Conservation (phyloP, 2,329 filamentous ascomycete genomes). For the Trichoderma sp. region DNA sequence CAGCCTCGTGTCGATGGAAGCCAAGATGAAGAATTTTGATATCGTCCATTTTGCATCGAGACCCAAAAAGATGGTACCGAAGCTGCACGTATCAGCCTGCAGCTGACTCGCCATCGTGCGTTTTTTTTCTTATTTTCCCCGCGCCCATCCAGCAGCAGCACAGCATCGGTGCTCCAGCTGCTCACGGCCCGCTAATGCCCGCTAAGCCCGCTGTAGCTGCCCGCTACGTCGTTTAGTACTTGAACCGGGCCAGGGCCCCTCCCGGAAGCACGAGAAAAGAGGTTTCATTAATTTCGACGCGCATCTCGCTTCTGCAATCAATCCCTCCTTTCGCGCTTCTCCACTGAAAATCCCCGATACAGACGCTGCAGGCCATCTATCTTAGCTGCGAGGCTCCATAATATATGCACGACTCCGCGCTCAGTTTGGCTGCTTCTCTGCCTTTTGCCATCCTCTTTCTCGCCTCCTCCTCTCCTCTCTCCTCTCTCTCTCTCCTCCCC, state of each 20-base stretch:
- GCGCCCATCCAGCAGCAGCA: not conserved
- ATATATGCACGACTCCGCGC: not conserved
- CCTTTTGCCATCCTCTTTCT: slow-evolving; percentile 25
- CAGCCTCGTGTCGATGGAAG: not conserved
- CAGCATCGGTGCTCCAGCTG: not conserved
- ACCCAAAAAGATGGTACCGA: not conserved
- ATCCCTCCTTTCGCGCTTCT: slow-evolving; percentile 6
- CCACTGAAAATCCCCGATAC: slow-evolving; percentile 6
- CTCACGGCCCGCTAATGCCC: not conserved
- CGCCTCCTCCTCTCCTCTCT: slow-evolving; percentile 29
- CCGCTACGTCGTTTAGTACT: not conserved
- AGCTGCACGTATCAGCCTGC: not conserved
- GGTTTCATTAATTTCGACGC: slow-evolving; percentile 20
- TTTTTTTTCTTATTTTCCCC: slow-evolving; percentile 4
- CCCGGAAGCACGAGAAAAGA: no score
- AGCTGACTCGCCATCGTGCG: not conserved
- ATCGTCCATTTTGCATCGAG: no score
- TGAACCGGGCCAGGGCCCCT: slow-evolving; percentile 16
- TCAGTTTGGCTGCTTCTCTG: not conserved
- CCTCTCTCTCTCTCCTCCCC: not conserved
- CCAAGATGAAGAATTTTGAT: not conserved
- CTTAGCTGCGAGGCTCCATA: not conserved
- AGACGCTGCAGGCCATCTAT: not conserved
- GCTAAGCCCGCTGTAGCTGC: not conserved
- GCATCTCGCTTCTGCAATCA: slow-evolving; percentile 14